Evolutionary conservation across 768 basidiomycete genomes (phyloP).

Genomic region (Tulasnella sp.): DNA sequence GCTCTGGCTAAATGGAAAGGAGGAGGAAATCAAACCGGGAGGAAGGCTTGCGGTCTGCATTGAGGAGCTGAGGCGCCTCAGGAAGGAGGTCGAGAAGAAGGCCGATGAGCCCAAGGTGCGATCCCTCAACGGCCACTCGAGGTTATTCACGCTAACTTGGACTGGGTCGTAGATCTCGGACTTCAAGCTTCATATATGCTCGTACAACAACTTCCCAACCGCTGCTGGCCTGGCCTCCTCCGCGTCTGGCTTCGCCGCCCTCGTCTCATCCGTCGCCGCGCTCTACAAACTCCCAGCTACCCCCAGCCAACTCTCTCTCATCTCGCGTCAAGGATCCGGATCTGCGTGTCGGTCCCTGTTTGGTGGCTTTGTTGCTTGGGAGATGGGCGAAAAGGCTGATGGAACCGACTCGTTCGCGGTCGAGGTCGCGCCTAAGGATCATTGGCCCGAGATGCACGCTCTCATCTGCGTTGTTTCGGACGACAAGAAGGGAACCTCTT

Average conservation of each 20-base stretch:
- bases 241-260: conserved; percentile 94
- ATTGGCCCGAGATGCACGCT: conserved; percentile 96
- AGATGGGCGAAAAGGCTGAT: conserved; percentile 60
- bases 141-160: conserved; percentile 15
- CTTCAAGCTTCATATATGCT: conserved; percentile 80
- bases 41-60: conserved; percentile 84
- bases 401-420: conserved; percentile 87
- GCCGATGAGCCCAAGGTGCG: conserved; percentile 64
- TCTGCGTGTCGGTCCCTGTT: conserved; percentile 97
- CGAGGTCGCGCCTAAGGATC: conserved; percentile 73
- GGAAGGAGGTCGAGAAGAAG: conserved; percentile 71
- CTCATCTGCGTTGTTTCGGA: conserved; percentile 96
- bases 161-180: conserved; percentile 53
- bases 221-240: conserved; percentile 97
- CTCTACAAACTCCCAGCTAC: conserved; percentile 79
- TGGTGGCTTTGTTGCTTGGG: conserved; percentile 96
- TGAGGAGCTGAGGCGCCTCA: conserved; percentile 72
- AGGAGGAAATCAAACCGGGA: conserved; percentile 80
- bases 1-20: conserved; percentile 92
- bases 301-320: conserved; percentile 80
- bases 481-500: conserved; percentile 93
- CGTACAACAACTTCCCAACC: conserved; percentile 98
- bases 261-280: conserved; percentile 80
- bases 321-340: conserved; percentile 95
- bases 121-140: not conserved